These are phyloP conservation scores for Brassica incana DNA, from an alignment of 345 rosid genomes.

Conservation along the genomic window DNA sequence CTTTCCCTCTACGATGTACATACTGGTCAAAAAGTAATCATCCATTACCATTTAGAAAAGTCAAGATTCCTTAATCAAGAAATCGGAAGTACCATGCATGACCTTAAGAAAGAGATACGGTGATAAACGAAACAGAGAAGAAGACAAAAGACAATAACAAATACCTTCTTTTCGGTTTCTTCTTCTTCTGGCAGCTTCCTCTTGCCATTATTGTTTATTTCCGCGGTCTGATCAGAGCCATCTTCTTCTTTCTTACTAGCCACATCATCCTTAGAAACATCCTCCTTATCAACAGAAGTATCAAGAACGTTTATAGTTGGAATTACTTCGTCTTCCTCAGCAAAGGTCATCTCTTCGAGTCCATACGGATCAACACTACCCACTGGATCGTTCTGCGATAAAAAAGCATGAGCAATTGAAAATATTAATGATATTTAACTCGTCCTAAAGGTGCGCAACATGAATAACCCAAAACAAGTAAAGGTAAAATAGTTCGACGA, in stretches of 20 bases:
- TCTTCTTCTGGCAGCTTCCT: slow-evolving; percentile 63
- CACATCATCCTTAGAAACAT: slow-evolving; percentile 26
- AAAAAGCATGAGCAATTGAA: slow-evolving; percentile 1
- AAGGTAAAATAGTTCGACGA: not conserved
- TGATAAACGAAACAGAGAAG: not conserved
- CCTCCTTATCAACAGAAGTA: slow-evolving; percentile 41
- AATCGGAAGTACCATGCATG: slow-evolving; percentile 21
- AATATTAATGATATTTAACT: not conserved
- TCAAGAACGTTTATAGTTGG: slow-evolving; percentile 43
- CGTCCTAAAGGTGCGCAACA: not conserved
- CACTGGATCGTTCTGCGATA: slow-evolving; percentile 47
- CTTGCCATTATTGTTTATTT: slow-evolving; percentile 53
- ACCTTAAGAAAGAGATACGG: slow-evolving; percentile 14
- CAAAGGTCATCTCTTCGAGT: slow-evolving; percentile 83
- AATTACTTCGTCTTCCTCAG: slow-evolving; percentile 75
- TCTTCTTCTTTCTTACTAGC: slow-evolving; percentile 45
- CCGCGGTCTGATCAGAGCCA: slow-evolving; percentile 44
- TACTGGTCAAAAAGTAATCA: not conserved
- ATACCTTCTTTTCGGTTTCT: slow-evolving; percentile 68
- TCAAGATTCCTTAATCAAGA: not conserved
- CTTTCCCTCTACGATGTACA: not conserved
- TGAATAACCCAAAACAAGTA: slow-evolving; percentile 1
- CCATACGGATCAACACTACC: slow-evolving; percentile 50
- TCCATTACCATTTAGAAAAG: slow-evolving; percentile 1
- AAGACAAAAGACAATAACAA: slow-evolving; percentile 10